Conservation (phyloP, 257 asterid species). For the Nicotiana sylvestris region DNA sequence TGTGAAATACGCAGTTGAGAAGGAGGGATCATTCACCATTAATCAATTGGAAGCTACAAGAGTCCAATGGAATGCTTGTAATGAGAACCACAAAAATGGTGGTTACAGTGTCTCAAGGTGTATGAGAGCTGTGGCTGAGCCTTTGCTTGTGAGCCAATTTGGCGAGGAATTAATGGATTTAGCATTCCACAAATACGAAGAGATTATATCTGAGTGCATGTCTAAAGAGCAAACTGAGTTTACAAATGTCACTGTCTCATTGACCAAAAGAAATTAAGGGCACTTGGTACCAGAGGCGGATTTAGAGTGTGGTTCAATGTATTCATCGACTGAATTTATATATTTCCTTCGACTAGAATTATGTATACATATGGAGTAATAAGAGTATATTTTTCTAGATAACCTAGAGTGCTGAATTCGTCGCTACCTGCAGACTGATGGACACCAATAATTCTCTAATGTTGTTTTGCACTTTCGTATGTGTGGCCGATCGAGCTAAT, state of each 20-base stretch:
- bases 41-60: constrained; percentile 34
- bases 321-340: too few species aligned
- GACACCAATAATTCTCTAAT: too few species aligned
- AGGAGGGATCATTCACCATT: constrained; percentile 51
- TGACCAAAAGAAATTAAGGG: not conserved
- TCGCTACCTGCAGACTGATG: too few species aligned
- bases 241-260: constrained; percentile 19
- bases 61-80: constrained; percentile 44
- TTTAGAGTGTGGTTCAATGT: not conserved
- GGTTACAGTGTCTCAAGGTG: constrained; percentile 46
- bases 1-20: constrained; percentile 32
- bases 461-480: not conserved
- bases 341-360: too few species aligned
- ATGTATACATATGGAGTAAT: too few species aligned
- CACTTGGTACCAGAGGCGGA: rapidly evolving
- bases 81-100: not conserved
- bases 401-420: too few species aligned
- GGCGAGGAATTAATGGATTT: constrained; percentile 37
- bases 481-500: not conserved
- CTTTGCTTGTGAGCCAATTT: constrained; percentile 53
- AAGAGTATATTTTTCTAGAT: too few species aligned
- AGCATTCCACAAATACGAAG: constrained; percentile 31
- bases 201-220: constrained; percentile 19
- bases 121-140: constrained; percentile 68
- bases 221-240: constrained; percentile 17